A percentile compares a stretch with the other conserved stretches of the same genome.
Evolutionary conservation across 208 protist species (phyloP).

Genomic region (Trypanosoma conorhini): DNA sequence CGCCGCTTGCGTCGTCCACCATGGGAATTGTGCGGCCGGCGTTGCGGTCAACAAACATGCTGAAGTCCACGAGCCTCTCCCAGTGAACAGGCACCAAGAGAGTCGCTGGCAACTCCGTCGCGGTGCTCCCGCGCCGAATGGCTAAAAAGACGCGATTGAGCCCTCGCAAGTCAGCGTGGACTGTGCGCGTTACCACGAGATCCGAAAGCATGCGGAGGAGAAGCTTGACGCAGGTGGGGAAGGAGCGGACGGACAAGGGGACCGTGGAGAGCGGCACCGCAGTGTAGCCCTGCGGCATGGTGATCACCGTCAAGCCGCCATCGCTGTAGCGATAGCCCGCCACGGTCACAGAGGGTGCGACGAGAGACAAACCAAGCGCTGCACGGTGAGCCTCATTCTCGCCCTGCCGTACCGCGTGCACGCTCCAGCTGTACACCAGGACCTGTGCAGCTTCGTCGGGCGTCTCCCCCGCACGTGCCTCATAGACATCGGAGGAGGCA

Average conservation of each 20-base stretch:
- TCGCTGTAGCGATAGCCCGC: slow-evolving; percentile 49
- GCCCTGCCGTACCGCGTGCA: slow-evolving; percentile 28
- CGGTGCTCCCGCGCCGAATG: slow-evolving; percentile 5
- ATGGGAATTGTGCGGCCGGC: slow-evolving; percentile 75
- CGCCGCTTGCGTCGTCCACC: slow-evolving; percentile 37
- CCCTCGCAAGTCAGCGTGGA: slow-evolving; percentile 60
- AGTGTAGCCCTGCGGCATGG: slow-evolving; percentile 40
- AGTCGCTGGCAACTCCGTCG: slow-evolving; percentile 22
- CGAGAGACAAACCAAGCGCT: slow-evolving; percentile 55
- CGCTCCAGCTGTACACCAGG: slow-evolving; percentile 72
- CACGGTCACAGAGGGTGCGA: slow-evolving; percentile 42
- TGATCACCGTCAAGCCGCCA: slow-evolving; percentile 65
- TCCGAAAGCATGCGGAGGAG: slow-evolving; percentile 54
- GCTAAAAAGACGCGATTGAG: slow-evolving; percentile 69
- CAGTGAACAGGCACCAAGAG: slow-evolving; percentile 76
- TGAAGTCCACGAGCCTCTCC: slow-evolving; percentile 84
- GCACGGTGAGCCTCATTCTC: slow-evolving; percentile 65
- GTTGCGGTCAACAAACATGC: slow-evolving; percentile 88
- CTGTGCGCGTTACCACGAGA: slow-evolving; percentile 67
- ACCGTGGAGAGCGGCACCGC: slow-evolving; percentile 59
- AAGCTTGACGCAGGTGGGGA: slow-evolving; percentile 53
- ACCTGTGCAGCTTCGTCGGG: slow-evolving; percentile 20
- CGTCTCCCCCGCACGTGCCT: slow-evolving; percentile 39
- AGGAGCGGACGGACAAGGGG: slow-evolving; percentile 47
- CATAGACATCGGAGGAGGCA: slow-evolving; percentile 74